phyloP scores from a whole-genome alignment of 1,284 basidiomycete genomes.

The Rhodotorula sp. region DNA sequence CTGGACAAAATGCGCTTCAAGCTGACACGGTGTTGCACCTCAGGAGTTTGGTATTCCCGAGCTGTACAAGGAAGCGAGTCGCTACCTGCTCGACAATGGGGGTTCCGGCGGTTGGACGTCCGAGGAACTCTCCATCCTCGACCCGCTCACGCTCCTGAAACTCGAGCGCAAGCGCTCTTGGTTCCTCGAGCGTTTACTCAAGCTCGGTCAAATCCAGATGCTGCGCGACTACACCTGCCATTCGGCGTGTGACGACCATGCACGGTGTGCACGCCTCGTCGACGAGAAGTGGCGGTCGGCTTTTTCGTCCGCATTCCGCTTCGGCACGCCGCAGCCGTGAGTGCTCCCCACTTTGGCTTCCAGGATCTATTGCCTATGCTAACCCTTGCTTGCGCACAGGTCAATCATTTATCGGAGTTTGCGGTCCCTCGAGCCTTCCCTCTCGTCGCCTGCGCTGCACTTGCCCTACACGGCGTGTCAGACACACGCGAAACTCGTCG shows the following conservation, averaged over 20 bases:
- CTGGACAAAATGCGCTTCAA: no score
- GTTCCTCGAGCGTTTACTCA: conserved; percentile 90
- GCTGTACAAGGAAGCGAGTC: conserved; percentile 79
- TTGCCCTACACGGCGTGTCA: conserved; percentile 82
- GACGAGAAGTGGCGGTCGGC: conserved; percentile 92
- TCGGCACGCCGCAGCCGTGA: conserved; percentile 58
- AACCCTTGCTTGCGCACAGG: conserved; percentile 62
- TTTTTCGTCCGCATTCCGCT: conserved; percentile 66
- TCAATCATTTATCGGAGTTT: conserved; percentile 86
- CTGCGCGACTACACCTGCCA: conserved; percentile 77
- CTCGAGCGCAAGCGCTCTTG: conserved; percentile 83
- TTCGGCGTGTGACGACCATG: conserved; percentile 74
- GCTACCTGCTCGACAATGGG: conserved; percentile 79
- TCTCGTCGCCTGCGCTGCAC: conserved; percentile 62
- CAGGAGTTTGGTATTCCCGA: conserved; percentile 52
- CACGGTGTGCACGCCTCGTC: conserved; percentile 74
- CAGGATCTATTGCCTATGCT: conserved; percentile 12
- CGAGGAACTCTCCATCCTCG: conserved; percentile 61
- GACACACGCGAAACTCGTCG: conserved; percentile 58
- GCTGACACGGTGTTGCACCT: neutral
- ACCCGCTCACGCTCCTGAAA: conserved; percentile 75
- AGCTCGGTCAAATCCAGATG: conserved; percentile 79
- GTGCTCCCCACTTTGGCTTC: conserved; percentile 40
- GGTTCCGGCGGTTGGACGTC: conserved; percentile 56
- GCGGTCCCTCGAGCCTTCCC: conserved; percentile 71